Evolutionary conservation across 192 early-diverging fungal species (phyloP).

Genomic region (Funneliformis geosporum): DNA sequence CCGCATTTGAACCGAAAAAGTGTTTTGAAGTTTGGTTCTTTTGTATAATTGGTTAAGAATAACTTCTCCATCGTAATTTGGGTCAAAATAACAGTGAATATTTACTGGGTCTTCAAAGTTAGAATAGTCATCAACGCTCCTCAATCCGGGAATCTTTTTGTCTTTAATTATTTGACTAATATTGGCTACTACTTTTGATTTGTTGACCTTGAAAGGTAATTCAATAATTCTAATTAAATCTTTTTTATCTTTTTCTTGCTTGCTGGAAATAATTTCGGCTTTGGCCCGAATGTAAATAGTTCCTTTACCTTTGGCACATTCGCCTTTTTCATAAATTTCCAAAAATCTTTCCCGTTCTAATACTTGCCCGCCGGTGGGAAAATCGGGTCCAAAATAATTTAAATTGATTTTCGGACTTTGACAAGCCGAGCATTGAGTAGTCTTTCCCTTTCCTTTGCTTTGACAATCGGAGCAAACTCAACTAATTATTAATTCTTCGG

Average conservation of each 20-base stretch:
- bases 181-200: background rate
- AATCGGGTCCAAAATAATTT: background rate
- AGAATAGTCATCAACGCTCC: conserved; percentile 1
- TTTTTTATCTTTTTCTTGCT: background rate
- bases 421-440: too few species aligned
- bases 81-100: conserved; percentile 21
- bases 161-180: conserved; percentile 25
- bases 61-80: conserved; percentile 23
- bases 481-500: conserved; percentile 10
- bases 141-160: background rate
- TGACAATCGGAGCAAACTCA: too few species aligned
- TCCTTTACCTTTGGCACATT: background rate
- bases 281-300: conserved; percentile 12
- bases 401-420: too few species aligned
- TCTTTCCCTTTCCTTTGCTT: too few species aligned
- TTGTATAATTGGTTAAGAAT: conserved; percentile 30
- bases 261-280: conserved; percentile 3
- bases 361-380: conserved; percentile 18
- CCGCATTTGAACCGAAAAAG: conserved; percentile 20
- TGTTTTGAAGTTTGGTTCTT: conserved; percentile 9
- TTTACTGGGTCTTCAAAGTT: conserved; percentile 20
- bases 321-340: conserved; percentile 15
- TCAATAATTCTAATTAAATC: conserved; percentile 7
- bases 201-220: conserved; percentile 15
- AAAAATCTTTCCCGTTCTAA: conserved; percentile 4